These are phyloP conservation scores for Haplosporangium gracile DNA, from an alignment of 192 early-diverging fungal species.

Conservation along the genomic window DNA sequence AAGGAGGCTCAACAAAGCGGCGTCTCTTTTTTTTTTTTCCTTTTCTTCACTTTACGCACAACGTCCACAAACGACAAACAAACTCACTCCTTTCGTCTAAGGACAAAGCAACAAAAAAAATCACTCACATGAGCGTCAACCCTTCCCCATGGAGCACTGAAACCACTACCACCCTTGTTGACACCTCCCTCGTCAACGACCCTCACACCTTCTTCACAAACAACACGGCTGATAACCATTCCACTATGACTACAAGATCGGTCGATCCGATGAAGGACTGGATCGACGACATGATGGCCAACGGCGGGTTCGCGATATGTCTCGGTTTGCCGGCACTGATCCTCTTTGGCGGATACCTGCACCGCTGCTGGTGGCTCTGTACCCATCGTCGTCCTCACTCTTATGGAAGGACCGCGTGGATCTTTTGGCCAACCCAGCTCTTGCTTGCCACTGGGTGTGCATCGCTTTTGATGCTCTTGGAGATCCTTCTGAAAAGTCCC, in stretches of 20 bases:
- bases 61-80: not conserved
- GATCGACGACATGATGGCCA: not conserved
- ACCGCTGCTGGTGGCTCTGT: slow-evolving; percentile 2
- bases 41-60: not conserved
- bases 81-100: not conserved
- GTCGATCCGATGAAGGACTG: slow-evolving; percentile 13
- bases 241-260: not conserved
- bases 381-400: slow-evolving; percentile 6
- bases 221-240: not conserved
- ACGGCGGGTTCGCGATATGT: not conserved
- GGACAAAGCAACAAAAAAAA: not conserved
- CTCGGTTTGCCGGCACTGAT: slow-evolving; percentile 13
- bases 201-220: not conserved
- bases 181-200: not conserved
- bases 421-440: slow-evolving; percentile 22
- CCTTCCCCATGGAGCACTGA: slow-evolving; percentile 3
- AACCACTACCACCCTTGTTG: not conserved
- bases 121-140: slow-evolving; percentile 1
- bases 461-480: not conserved
- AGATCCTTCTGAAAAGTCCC: not conserved
- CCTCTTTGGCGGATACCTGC: not conserved
- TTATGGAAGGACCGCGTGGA: slow-evolving; percentile 12
- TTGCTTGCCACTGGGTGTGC: not conserved
- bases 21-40: no score
- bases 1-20: no score